Conservation (phyloP, 306 rosid species). For the Carpinus fangiana region DNA sequence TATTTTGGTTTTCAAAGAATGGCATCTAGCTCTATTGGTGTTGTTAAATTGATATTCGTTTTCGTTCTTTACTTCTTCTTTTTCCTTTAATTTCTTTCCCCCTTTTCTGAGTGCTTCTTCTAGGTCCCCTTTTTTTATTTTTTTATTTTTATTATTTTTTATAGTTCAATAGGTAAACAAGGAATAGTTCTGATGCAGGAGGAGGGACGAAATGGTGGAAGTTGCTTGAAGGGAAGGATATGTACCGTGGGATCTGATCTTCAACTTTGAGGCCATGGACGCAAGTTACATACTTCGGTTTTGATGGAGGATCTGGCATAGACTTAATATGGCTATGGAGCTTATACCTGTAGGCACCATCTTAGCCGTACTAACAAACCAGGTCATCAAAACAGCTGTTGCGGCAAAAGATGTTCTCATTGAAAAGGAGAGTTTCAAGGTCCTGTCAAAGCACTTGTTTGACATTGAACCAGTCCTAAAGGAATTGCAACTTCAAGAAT, state of each 20-base stretch:
- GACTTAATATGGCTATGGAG: slow-evolving; percentile 50
- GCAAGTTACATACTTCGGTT: slow-evolving; percentile 5
- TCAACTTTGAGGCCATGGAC: slow-evolving; percentile 23
- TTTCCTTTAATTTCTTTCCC: background rate
- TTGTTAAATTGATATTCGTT: background rate
- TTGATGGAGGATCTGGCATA: slow-evolving; percentile 21
- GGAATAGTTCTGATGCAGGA: background rate
- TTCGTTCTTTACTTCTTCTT: background rate
- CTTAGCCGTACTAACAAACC: slow-evolving; percentile 65
- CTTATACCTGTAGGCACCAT: slow-evolving; percentile 79
- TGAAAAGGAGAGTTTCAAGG: slow-evolving; percentile 70
- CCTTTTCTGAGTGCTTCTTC: slow-evolving; percentile 1
- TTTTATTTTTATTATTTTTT: background rate
- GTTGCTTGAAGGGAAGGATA: slow-evolving; percentile 26
- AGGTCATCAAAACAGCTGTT: slow-evolving; percentile 65
- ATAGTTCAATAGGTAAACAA: background rate
- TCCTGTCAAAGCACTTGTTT: slow-evolving; percentile 60
- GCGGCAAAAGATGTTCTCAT: slow-evolving; percentile 71
- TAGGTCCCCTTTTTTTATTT: background rate
- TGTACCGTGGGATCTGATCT: slow-evolving; percentile 12
- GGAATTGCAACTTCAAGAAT: slow-evolving; percentile 69
- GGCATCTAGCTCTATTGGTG: background rate
- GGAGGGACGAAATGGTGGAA: slow-evolving; percentile 18
- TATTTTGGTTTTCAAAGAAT: background rate
- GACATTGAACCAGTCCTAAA: slow-evolving; percentile 69